Base-by-base conservation (phyloP, 2,329 filamentous ascomycete genomes). In the Alternaria sp. region DNA sequence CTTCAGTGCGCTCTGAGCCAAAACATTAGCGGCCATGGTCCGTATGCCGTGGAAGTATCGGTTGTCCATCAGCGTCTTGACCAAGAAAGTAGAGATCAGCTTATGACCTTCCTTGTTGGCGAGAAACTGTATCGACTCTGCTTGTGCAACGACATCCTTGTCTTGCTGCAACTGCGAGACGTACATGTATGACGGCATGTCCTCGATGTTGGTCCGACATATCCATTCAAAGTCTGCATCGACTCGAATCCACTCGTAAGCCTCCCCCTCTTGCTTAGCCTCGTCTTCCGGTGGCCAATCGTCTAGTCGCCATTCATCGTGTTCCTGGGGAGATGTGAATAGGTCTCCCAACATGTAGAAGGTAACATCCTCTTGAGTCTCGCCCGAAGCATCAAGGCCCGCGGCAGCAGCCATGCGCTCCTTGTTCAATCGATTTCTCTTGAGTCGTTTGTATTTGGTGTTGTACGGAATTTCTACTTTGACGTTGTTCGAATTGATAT, bases 151-250 rank as follows among this genome's bases (percentile, higher is more conserved):
- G 62, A 99, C 93, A 78, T 99, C 96, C 72, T 95, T 88, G 80
- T 99, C 96, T 80, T 99, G 96, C 78, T 99, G 96, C 66, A 99
- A 85, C 79, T 99, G 96, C 21, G 96, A 97, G 62, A 97, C 89
- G 77, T 96, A 97, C 96, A 99, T 99, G 84, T 98, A 98, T 5
- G 93, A 89, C 49, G 93, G 93, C 86, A 97, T 93, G 67, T 90
- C 90, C 52, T 91, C 83, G 64, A 91, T 90, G 55, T 75, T 70
- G 80, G 97, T 92, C 69, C 90, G 90, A 80, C 92, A 96, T 61
- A 97, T 90, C 96, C 96, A 99, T 79, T 99, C 96, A 70, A 98
- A 98, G 80, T 99, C 96, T 15, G 95, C 94, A 79, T 99, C 96
- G 82, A 98, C 92, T 19, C 96, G 91, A 71, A 99, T 97, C 96